phyloP scores from a whole-genome alignment of 345 rosid species.

The Lenwebbia sp. region DNA sequence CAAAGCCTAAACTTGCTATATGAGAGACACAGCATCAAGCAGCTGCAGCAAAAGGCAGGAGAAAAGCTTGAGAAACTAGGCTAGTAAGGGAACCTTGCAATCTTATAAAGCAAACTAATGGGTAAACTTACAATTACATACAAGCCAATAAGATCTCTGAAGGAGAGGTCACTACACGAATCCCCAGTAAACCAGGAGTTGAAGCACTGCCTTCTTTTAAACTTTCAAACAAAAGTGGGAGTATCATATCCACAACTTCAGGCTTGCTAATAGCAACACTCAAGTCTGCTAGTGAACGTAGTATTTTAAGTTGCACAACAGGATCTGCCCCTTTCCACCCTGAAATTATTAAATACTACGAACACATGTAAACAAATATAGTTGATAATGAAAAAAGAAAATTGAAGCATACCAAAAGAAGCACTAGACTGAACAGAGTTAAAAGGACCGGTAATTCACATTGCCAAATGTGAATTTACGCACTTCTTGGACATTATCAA shows the following conservation, averaged over 20 bases:
- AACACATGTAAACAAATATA: no score
- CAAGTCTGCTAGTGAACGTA: conserved; percentile 78
- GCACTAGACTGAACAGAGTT: not conserved
- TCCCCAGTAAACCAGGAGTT: no score
- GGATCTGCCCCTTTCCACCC: conserved; percentile 62
- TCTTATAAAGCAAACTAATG: not conserved
- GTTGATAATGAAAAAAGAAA: not conserved
- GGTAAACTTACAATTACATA: not conserved
- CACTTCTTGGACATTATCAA: no score
- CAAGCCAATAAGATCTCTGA: conserved; percentile 10
- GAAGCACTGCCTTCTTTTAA: no score
- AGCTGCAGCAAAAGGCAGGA: conserved; percentile 37
- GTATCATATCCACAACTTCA: conserved; percentile 93
- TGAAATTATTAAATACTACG: not conserved
- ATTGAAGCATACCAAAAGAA: not conserved
- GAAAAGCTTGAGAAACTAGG: conserved; percentile 8
- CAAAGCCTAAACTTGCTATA: conserved; percentile 92
- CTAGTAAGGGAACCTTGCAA: not conserved
- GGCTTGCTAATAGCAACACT: conserved; percentile 57
- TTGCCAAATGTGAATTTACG: not conserved
- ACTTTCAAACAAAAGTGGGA: conserved; percentile 80
- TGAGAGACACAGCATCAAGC: conserved; percentile 96
- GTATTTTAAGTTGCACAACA: conserved; percentile 71
- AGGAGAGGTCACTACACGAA: no score
- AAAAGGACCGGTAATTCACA: not conserved